Conservation (phyloP, 306 rosid genomes). For the Corylus americana region DNA sequence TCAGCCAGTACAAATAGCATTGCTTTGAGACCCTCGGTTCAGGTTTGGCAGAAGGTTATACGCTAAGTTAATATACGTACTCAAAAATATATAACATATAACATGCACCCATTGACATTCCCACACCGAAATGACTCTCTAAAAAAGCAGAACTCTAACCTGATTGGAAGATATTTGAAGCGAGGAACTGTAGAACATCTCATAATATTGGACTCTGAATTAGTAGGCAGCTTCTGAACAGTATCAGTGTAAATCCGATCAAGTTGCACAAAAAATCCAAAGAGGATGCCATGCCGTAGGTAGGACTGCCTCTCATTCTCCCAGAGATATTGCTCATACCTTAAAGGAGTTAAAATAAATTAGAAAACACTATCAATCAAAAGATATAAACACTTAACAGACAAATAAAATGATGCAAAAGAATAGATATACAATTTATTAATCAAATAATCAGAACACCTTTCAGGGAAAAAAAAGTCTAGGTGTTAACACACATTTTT, state of each 20-base stretch:
- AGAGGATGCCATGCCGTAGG: conserved; percentile 92
- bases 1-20: neutral
- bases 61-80: neutral
- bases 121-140: conserved; percentile 15
- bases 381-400: conserved; percentile 1
- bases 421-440: neutral
- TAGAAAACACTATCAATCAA: conserved; percentile 24
- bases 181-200: conserved; percentile 97
- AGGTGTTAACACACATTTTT: neutral
- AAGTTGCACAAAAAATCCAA: conserved; percentile 98
- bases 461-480: neutral
- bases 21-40: conserved; percentile 3
- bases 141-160: conserved; percentile 50
- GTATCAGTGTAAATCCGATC: conserved; percentile 86
- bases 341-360: conserved; percentile 25
- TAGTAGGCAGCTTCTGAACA: conserved; percentile 89
- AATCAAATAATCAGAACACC: neutral
- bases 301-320: conserved; percentile 94
- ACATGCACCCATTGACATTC: conserved; percentile 4
- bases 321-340: conserved; percentile 98
- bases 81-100: neutral
- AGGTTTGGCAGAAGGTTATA: neutral
- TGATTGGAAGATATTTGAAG: conserved; percentile 97
- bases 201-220: conserved; percentile 95
- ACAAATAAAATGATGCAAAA: neutral